Evolutionary conservation across 2,329 filamentous ascomycete species (phyloP).

Genomic region (Conoideocrella luteorostrata): DNA sequence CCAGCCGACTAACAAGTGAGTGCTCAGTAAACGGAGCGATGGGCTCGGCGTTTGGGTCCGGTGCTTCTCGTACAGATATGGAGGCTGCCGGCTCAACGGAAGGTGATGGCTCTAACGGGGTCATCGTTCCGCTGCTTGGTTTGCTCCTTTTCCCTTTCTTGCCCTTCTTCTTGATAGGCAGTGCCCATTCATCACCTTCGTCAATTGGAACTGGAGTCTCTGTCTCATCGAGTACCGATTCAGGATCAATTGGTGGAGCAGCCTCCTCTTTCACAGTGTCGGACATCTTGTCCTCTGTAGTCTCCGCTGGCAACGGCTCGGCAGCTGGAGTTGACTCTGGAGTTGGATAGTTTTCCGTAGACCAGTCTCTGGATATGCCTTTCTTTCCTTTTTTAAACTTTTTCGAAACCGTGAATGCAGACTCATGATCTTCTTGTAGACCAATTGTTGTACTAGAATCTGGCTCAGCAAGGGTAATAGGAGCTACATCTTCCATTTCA

Average conservation of each 20-base stretch:
- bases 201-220: neutral
- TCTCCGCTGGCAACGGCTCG: neutral
- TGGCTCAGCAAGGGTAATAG: neutral
- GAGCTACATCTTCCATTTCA: slow-evolving; percentile 9
- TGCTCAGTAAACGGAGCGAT: neutral
- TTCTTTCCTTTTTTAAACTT: slow-evolving; percentile 35
- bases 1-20: too few species aligned
- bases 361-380: slow-evolving; percentile 2
- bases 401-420: slow-evolving; percentile 30
- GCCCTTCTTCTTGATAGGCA: slow-evolving; percentile 2
- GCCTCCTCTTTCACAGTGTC: too few species aligned
- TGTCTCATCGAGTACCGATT: neutral
- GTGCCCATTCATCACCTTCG: slow-evolving; percentile 3
- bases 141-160: slow-evolving; percentile 8
- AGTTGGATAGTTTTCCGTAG: neutral
- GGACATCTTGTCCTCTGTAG: neutral
- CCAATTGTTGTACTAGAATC: neutral
- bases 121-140: slow-evolving; percentile 1
- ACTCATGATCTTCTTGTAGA: slow-evolving; percentile 14
- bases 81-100: neutral
- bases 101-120: neutral
- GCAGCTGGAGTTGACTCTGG: neutral
- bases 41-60: neutral
- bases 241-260: neutral
- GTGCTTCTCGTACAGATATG: neutral